These are phyloP conservation scores for Pythium scleroteichum DNA, from an alignment of 352 stramenopile species.

Conservation along the genomic window DNA sequence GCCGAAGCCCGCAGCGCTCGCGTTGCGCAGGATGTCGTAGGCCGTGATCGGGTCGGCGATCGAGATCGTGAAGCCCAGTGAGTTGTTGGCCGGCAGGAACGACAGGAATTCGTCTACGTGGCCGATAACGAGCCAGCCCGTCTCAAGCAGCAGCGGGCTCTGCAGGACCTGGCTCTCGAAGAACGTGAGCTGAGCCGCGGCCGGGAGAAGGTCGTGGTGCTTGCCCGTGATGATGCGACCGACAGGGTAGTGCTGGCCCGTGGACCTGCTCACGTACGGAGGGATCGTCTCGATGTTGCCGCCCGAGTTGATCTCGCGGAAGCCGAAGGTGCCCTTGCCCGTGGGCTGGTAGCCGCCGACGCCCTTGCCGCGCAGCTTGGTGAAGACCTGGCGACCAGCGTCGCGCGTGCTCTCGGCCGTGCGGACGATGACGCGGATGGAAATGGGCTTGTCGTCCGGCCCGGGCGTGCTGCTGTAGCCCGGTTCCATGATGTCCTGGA, in stretches of 20 bases:
- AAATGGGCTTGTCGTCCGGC: background rate
- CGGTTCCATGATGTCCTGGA: slow-evolving; percentile 22
- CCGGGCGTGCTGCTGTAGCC: slow-evolving; percentile 20
- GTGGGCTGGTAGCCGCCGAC: slow-evolving; percentile 12
- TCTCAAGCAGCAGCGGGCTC: slow-evolving; percentile 13
- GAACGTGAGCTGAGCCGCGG: slow-evolving; percentile 10
- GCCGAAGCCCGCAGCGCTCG: slow-evolving; percentile 6
- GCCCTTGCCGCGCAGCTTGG: slow-evolving; percentile 8
- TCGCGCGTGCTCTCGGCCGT: slow-evolving; percentile 14
- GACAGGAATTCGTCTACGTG: slow-evolving; percentile 23
- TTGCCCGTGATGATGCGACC: slow-evolving; percentile 21
- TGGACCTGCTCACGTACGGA: slow-evolving; percentile 13
- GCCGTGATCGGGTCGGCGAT: slow-evolving; percentile 8
- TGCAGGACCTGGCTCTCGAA: slow-evolving; percentile 18
- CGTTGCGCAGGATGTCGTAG: slow-evolving; percentile 4
- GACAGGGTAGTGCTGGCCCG: slow-evolving; percentile 4
- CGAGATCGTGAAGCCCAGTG: slow-evolving; percentile 3
- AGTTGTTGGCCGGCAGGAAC: slow-evolving; percentile 18
- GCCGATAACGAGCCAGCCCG: slow-evolving; percentile 18
- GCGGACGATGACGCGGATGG: slow-evolving; percentile 12
- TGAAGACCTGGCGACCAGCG: slow-evolving; percentile 21
- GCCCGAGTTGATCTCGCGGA: slow-evolving; percentile 21
- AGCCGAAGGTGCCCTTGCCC: slow-evolving; percentile 18
- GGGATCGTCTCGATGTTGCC: slow-evolving; percentile 24
- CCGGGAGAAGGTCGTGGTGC: slow-evolving; percentile 13